Evolutionary conservation across 2,329 filamentous ascomycete species (phyloP).

Genomic region (Botrytis deweyae): DNA sequence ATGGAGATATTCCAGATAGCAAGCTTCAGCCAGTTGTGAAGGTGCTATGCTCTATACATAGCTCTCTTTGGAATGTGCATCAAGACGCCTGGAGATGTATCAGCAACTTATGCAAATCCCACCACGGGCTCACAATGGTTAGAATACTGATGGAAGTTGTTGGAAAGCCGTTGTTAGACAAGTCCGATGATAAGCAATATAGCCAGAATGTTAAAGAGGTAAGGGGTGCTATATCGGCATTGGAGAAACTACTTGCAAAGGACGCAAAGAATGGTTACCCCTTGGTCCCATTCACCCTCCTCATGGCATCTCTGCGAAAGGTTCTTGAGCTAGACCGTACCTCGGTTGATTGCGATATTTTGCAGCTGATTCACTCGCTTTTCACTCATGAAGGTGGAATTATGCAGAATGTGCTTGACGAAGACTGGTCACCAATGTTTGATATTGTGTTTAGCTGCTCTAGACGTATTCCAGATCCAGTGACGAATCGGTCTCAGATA

Average conservation of each 20-base stretch:
- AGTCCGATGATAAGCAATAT: slow-evolving; percentile 46
- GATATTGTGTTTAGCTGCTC: slow-evolving; percentile 58
- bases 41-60: slow-evolving; percentile 70
- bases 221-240: slow-evolving; percentile 60
- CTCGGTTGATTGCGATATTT: slow-evolving; percentile 38
- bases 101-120: slow-evolving; percentile 68
- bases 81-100: slow-evolving; percentile 69
- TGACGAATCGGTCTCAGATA: slow-evolving; percentile 28
- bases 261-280: slow-evolving; percentile 60
- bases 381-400: slow-evolving; percentile 55
- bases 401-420: slow-evolving; percentile 58
- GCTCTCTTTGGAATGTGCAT: slow-evolving; percentile 58
- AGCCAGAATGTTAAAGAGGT: slow-evolving; percentile 54
- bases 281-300: slow-evolving; percentile 55
- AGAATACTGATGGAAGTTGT: slow-evolving; percentile 64
- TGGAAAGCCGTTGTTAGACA: slow-evolving; percentile 48
- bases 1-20: slow-evolving; percentile 63
- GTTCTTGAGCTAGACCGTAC: slow-evolving; percentile 43
- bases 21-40: slow-evolving; percentile 66
- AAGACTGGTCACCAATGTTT: slow-evolving; percentile 64
- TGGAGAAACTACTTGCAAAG: slow-evolving; percentile 63
- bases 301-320: slow-evolving; percentile 57
- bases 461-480: slow-evolving; percentile 32
- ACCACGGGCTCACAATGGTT: slow-evolving; percentile 69
- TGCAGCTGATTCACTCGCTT: slow-evolving; percentile 50